Base-by-base conservation (phyloP, 768 basidiomycete genomes). In the Fomitopsis pulvina region DNA sequence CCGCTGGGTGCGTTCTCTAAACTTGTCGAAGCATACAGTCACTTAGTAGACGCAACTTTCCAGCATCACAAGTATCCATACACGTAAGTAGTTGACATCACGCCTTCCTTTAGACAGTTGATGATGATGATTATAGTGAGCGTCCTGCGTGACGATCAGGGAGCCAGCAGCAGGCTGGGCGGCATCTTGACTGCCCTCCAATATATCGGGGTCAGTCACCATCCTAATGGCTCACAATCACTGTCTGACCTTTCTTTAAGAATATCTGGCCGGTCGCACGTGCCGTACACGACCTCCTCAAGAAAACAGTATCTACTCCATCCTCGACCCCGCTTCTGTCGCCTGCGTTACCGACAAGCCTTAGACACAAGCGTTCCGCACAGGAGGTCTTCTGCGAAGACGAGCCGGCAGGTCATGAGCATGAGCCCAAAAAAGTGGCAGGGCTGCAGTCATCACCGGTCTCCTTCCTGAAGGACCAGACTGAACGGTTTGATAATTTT, bases 371-470 rank as follows among this genome's bases (percentile, higher is more conserved):
- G 27, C 48, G 48, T 16, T 28, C 48, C 14, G 48, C 48, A 28
- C 21, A 38, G 8, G 48, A 49, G 22, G 48, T 49, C 4, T 49
- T 49, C n/a, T 22, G 30, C 24, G 48, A 49, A 9, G 48, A 49
- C 39, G 48, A 49, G 14, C 10, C 16, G 10, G 39, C 20, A 27
- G 29, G 18, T 8, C 42, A 24, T 2, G 48, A 18, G 14, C 6
- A 24, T 2, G 48, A 18, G 14, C 6, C 29, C 18, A 49, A 41
- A 28, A 41, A 41, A 29, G 42, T 41, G 39, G 3, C 39, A 4
- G 41, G 21, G 14, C 25, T 21, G 5, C n/a, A 5, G 3, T 3
- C 41, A 28, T 16, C 40, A 2, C 12, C 48, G 2, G 14, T n/a
- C 24, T 21, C 39, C 2, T 29, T 25, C 39, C 41, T 30, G 24